Evolutionary conservation across 768 basidiomycete species (phyloP).

Genomic region (Termitomyces sp.): DNA sequence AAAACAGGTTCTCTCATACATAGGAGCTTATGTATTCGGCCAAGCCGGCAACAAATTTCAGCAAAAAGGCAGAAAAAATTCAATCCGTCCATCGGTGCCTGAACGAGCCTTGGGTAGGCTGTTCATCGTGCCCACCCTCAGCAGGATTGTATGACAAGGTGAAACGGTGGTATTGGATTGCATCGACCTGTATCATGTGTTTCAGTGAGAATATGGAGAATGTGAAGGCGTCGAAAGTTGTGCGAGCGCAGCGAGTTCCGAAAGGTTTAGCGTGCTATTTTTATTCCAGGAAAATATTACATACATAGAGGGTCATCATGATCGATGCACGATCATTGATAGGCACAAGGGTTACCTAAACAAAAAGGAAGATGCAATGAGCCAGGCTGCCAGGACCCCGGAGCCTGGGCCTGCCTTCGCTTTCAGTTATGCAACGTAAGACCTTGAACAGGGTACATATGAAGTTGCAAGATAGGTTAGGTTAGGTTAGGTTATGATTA

Average conservation of each 20-base stretch:
- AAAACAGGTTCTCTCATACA: not conserved
- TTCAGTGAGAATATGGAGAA: not conserved
- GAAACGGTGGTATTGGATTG: not conserved
- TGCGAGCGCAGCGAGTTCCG: not conserved
- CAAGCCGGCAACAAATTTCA: conserved; percentile 26
- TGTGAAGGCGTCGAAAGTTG: not conserved
- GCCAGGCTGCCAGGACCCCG: not conserved
- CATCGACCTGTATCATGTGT: not conserved
- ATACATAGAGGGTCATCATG: not conserved
- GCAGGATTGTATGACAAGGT: no score
- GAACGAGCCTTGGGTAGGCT: not conserved
- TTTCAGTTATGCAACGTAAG: no score
- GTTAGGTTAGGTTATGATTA: no score
- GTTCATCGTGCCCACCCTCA: no score
- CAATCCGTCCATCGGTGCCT: conserved; percentile 9
- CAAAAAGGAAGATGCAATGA: no score
- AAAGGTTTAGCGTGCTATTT: not conserved
- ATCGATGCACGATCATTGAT: not conserved
- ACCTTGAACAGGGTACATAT: no score
- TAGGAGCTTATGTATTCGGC: conserved; percentile 11
- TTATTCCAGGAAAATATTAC: not conserved
- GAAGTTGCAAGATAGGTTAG: not conserved
- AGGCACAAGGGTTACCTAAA: not conserved
- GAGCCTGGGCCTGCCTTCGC: not conserved
- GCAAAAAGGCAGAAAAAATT: conserved; percentile 32